Evolutionary conservation across 129 eudicot genomes (phyloP).

Genomic region (Apium graveolens): DNA sequence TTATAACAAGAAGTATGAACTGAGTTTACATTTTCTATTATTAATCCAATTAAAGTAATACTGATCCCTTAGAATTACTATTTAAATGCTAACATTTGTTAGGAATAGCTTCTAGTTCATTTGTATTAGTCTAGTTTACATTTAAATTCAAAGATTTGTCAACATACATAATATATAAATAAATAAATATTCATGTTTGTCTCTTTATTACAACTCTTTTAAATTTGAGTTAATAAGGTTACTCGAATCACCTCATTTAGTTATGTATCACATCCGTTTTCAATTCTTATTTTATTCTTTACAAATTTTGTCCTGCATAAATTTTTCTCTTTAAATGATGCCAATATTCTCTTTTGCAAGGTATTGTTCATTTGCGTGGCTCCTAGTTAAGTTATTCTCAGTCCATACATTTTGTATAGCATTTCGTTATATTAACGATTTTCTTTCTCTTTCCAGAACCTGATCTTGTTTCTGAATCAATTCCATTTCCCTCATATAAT

Average conservation of each 20-base stretch:
- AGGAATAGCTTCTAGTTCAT: not conserved
- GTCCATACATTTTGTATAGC: not conserved
- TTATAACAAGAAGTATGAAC: not conserved
- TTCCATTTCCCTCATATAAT: constrained; percentile 7
- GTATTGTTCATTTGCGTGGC: not conserved
- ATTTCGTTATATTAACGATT: not conserved
- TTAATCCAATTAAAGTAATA: not conserved
- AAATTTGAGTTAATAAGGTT: not conserved
- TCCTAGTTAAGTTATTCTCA: not conserved
- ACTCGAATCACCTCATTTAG: not conserved
- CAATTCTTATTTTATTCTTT: too few species aligned
- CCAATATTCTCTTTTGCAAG: not conserved
- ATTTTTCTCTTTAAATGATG: not conserved
- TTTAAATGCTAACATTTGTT: not conserved
- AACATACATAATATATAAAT: too few species aligned
- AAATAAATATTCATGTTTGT: not conserved
- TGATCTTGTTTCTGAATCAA: constrained; percentile 16
- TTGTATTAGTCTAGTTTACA: not conserved
- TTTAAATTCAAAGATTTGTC: not conserved
- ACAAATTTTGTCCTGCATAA: too few species aligned
- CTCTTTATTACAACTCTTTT: not conserved
- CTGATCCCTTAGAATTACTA: not conserved
- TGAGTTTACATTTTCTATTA: not conserved
- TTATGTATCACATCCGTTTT: not conserved
- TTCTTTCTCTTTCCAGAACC: constrained; percentile 21